Base-by-base conservation (phyloP, 2,329 filamentous ascomycete species). In the Alternaria triticimaculans region DNA sequence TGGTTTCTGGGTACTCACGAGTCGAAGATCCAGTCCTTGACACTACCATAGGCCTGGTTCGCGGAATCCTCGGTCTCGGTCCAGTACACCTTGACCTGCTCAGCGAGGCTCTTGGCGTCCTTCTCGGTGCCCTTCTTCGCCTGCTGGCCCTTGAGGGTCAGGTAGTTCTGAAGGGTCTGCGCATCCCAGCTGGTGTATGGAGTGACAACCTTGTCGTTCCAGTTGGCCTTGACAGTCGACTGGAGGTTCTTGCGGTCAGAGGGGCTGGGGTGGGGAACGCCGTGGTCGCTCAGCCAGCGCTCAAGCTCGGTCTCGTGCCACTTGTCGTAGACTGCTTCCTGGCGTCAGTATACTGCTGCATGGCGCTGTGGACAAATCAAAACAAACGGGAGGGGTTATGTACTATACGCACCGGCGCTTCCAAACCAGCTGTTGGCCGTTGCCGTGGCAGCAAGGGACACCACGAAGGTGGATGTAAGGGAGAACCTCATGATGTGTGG, bases 261-360 rank as follows among this genome's bases (percentile, higher is more conserved):
- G 11, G 94, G 89, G 11, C 89, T 90, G n/a, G 96, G 94, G 80
- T 97, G 94, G 10, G 95, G 93, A 62, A 99, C 86, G 79, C 94
- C 89, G 83, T 98, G 88, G 79, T 99, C 96, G 28, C 92, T 92
- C 54, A 99, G 89, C 96, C 96, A 99, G 76, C 94, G 89, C 84
- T 99, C 95, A 28, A 99, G 89, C 86, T 99, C 96, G 21, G 93
- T 97, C 85, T 98, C 91, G 76, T 98, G 95, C 96, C 96, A 99
- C 81, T 96, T 97, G 84, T 98, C 97, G 86, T 98, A 98, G 15
- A 91, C 95, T 97, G 76, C 53, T 71, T 63, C 63, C 66, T 53
- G 54, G 21, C 67, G 64, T 77, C 68, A 76, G 71, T 64, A 60
- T 56, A 46, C 58, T 66, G 61, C 58, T 57, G 45, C 26, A 33